A percentile compares a stretch with the other conserved stretches of the same genome.
Conservation (phyloP, 75 land plant genomes). For the Pinus taeda region DNA sequence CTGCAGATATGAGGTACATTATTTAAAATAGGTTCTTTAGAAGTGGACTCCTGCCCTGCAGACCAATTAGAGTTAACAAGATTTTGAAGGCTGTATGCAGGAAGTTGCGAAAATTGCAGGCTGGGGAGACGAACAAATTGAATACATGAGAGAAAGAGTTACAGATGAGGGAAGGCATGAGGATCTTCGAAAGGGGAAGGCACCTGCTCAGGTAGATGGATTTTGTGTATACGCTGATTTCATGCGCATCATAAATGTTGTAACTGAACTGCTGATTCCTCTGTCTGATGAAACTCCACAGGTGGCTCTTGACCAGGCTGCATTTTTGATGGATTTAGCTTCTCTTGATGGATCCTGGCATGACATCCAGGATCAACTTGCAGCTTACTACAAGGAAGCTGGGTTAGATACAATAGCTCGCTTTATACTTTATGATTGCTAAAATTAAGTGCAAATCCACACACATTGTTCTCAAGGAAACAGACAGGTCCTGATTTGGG, state of each 20-base stretch:
- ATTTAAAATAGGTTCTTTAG: not conserved
- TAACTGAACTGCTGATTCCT: not conserved
- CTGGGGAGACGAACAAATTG: conserved; percentile 98
- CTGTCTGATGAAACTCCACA: conserved; percentile 10
- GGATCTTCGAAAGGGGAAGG: conserved; percentile 87
- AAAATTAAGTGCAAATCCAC: no score
- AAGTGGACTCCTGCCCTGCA: not conserved
- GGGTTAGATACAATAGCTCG: conserved; percentile 67
- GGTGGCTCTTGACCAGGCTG: conserved; percentile 97
- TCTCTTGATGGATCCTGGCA: conserved; percentile 87
- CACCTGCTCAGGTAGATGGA: conserved; percentile 68
- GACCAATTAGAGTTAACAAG: not conserved
- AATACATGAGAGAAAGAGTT: conserved; percentile 78
- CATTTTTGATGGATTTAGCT: conserved; percentile 92
- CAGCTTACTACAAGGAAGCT: conserved; percentile 76
- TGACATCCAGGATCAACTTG: conserved; percentile 58
- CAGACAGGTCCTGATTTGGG: no score
- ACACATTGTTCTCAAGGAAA: no score
- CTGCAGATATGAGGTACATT: conserved; percentile 59
- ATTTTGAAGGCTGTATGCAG: conserved; percentile 19
- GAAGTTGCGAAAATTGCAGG: conserved; percentile 82
- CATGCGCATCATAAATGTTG: not conserved
- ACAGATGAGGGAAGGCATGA: conserved; percentile 82
- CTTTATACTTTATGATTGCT: conserved; percentile 42
- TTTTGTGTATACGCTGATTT: not conserved